These are phyloP conservation scores for Candida namnaoensis DNA, from an alignment of 805 yeast species.

Conservation along the genomic window DNA sequence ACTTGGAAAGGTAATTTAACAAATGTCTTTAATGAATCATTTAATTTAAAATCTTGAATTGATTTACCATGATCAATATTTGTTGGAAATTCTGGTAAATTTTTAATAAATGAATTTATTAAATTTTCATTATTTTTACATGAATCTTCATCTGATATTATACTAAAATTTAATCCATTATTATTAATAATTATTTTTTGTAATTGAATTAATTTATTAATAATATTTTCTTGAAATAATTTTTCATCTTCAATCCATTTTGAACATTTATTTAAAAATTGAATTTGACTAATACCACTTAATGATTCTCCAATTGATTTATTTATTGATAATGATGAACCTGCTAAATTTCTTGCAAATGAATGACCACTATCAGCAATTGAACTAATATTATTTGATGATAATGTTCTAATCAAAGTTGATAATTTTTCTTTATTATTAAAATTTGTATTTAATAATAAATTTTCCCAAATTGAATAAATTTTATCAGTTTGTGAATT, in stretches of 20 bases:
- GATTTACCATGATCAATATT: conserved; percentile 1
- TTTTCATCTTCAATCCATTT: conserved; percentile 39
- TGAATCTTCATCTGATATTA: conserved; percentile 47
- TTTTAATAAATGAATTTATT: conserved; percentile 19
- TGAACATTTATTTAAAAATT: conserved; percentile 55
- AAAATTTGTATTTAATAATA: conserved; percentile 65
- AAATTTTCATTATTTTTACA: conserved; percentile 18
- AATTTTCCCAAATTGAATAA: conserved; percentile 57
- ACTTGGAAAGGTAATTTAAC: conserved; percentile 83
- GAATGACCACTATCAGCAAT: conserved; percentile 87
- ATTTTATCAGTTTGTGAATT: conserved; percentile 53
- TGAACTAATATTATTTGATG: conserved; percentile 68
- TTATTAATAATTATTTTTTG: conserved; percentile 34
- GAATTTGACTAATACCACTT: conserved; percentile 71
- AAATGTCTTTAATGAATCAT: conserved; percentile 27
- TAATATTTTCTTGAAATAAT: conserved; percentile 41
- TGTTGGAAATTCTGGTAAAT: conserved; percentile 12
- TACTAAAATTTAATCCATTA: conserved; percentile 37
- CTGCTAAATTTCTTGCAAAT: conserved; percentile 64
- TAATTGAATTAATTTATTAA: conserved; percentile 55
- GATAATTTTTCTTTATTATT: conserved; percentile 58
- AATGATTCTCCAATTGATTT: conserved; percentile 55
- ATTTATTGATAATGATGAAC: conserved; percentile 52
- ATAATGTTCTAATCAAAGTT: conserved; percentile 62
- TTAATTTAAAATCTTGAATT: conserved; percentile 10